Evolutionary conservation across 371 early-diverging fungal genomes (phyloP).

Genomic region (Zancudomyces culisetae): DNA sequence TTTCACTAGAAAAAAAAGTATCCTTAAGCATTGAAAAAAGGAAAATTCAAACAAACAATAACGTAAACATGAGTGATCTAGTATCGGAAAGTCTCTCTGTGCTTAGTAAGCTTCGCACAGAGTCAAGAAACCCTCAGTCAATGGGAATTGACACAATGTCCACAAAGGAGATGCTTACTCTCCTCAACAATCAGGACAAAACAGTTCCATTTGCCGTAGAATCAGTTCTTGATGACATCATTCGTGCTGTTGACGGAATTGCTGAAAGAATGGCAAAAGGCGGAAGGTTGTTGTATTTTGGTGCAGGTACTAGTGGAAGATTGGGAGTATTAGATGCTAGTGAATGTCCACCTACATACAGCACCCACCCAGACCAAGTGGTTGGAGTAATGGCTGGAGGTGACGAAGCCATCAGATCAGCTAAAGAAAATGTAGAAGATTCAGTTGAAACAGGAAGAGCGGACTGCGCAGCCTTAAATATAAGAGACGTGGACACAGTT

Average conservation of each 20-base stretch:
- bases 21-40: too few species aligned
- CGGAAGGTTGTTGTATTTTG: constrained; percentile 1
- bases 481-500: background rate
- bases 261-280: background rate
- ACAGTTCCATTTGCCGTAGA: constrained; percentile 2
- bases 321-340: constrained; percentile 4
- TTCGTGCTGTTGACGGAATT: constrained; percentile 1
- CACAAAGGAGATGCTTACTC: background rate
- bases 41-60: too few species aligned
- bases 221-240: background rate
- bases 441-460: background rate
- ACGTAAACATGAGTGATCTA: too few species aligned
- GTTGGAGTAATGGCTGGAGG: constrained; percentile 4
- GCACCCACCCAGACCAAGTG: constrained; percentile 3
- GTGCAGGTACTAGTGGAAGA: constrained; percentile 5
- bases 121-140: constrained; percentile 1
- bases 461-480: background rate
- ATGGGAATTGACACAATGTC: constrained; percentile 3
- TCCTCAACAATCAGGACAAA: constrained; percentile 4
- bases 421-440: constrained; percentile 4
- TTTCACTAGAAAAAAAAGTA: too few species aligned
- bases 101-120: background rate
- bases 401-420: constrained; percentile 1
- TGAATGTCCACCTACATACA: constrained; percentile 4
- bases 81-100: background rate